phyloP scores from a whole-genome alignment of 176 grass and related monocot species.

The Carex myosuroides region DNA sequence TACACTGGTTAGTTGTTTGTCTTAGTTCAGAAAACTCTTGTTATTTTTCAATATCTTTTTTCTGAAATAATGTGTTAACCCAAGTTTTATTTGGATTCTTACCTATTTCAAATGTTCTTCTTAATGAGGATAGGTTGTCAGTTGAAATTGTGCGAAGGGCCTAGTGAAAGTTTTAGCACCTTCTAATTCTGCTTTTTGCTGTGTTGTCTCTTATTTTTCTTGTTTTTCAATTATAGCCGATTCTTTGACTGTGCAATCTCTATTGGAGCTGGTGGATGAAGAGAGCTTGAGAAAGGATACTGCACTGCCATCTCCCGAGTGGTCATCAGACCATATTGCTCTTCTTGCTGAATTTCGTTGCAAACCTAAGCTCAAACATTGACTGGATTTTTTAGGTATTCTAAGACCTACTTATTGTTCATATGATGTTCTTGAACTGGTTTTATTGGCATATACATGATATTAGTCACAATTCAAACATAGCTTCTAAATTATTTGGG shows the following conservation, averaged over 20 bases:
- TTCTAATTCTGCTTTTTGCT: not conserved
- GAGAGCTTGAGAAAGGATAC: conserved; percentile 95
- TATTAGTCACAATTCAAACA: not conserved
- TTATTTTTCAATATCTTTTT: not conserved
- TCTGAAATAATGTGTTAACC: not conserved
- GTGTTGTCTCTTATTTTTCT: not conserved
- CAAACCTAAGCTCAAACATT: conserved; percentile 82
- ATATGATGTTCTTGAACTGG: not conserved
- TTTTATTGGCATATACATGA: not conserved
- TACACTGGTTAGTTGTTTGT: conserved; percentile 58
- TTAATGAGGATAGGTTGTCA: not conserved
- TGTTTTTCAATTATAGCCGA: conserved; percentile 56
- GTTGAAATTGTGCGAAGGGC: not conserved
- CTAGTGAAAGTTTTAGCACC: not conserved
- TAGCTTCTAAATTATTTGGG: not conserved
- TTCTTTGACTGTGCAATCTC: conserved; percentile 86
- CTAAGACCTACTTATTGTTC: not conserved
- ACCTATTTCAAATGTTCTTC: conserved; percentile 7
- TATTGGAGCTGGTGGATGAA: conserved; percentile 96
- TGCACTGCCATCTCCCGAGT: conserved; percentile 93
- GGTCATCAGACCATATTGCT: conserved; percentile 98
- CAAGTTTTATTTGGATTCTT: not conserved
- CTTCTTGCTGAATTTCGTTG: conserved; percentile 96
- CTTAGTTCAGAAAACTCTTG: not conserved
- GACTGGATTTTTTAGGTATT: conserved; percentile 26